Percentiles rank a stretch among this genome's conserved stretches.
Evolutionary conservation across 2,329 filamentous ascomycete species (phyloP).

Genomic region (Sporothrix pallida): DNA sequence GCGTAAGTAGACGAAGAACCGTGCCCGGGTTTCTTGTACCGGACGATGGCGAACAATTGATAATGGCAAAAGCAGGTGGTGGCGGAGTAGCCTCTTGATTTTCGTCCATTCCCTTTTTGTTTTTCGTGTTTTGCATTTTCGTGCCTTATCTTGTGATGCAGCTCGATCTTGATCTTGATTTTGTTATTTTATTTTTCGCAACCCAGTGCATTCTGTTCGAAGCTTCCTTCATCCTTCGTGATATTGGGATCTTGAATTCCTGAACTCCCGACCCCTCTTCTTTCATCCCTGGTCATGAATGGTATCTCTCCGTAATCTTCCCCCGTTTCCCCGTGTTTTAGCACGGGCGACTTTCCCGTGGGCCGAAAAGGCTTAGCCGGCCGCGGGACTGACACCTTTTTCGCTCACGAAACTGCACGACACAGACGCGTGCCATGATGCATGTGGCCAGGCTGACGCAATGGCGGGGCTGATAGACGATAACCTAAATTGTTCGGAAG

Average conservation of each 20-base stretch:
- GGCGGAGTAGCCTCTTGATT: not conserved
- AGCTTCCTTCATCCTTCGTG: not conserved
- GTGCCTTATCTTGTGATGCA: constrained; percentile 14
- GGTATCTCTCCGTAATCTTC: not conserved
- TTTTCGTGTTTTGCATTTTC: not conserved
- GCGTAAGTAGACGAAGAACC: not conserved
- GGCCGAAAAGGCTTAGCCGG: constrained; percentile 26
- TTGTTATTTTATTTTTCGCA: not conserved
- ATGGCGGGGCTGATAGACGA: not conserved
- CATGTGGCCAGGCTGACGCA: not conserved
- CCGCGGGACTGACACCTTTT: not conserved
- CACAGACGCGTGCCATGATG: not conserved
- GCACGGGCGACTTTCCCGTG: constrained; percentile 12
- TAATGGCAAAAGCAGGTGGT: not conserved
- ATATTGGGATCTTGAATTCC: not conserved
- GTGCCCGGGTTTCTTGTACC: constrained; percentile 23
- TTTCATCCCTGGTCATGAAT: not conserved
- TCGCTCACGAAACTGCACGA: not conserved
- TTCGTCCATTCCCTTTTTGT: not conserved
- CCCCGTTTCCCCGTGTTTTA: constrained; percentile 20
- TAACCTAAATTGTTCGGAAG: not conserved
- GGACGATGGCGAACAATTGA: not conserved
- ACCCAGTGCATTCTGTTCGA: not conserved
- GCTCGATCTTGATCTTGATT: not conserved
- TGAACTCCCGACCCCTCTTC: not conserved